Evolutionary conservation across 2,329 filamentous ascomycete species (phyloP).

Genomic region (Penicillium brevicompactum): DNA sequence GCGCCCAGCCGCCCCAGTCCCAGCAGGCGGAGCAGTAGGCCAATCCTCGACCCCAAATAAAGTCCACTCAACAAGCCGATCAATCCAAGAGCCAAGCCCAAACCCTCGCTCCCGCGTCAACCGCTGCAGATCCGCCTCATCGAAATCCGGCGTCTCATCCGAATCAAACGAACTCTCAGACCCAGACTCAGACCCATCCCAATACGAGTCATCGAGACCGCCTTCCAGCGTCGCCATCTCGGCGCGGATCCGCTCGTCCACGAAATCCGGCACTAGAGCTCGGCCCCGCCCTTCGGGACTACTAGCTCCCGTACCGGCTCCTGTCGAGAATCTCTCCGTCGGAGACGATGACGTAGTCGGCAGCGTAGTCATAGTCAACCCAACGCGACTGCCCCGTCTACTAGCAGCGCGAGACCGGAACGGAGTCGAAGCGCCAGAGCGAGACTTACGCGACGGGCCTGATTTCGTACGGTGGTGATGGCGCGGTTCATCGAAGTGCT

Average conservation of each 20-base stretch:
- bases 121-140: slow-evolving; percentile 57
- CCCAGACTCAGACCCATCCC: slow-evolving; percentile 24
- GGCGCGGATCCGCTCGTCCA: slow-evolving; percentile 46
- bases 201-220: slow-evolving; percentile 21
- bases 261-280: slow-evolving; percentile 51
- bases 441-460: slow-evolving; percentile 26
- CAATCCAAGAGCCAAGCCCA: slow-evolving; percentile 59
- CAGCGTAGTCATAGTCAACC: slow-evolving; percentile 39
- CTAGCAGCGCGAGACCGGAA: slow-evolving; percentile 38
- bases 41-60: slow-evolving; percentile 56
- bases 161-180: slow-evolving; percentile 34
- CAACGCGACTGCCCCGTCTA: slow-evolving; percentile 36
- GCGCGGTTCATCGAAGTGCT: slow-evolving; percentile 35
- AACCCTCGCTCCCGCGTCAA: slow-evolving; percentile 56
- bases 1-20: slow-evolving; percentile 2
- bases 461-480: slow-evolving; percentile 29
- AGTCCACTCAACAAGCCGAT: slow-evolving; percentile 60
- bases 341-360: slow-evolving; percentile 11
- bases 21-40: slow-evolving; percentile 19
- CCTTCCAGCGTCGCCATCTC: slow-evolving; percentile 40
- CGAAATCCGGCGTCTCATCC: slow-evolving; percentile 38
- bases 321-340: neutral
- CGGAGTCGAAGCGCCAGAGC: slow-evolving; percentile 42
- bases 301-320: slow-evolving; percentile 9
- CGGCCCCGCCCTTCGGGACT: slow-evolving; percentile 20